Evolutionary conservation across 768 basidiomycete genomes (phyloP), one percentile per base, ranked within the genome.

Genomic region (Xanthoconium stramineum): DNA sequence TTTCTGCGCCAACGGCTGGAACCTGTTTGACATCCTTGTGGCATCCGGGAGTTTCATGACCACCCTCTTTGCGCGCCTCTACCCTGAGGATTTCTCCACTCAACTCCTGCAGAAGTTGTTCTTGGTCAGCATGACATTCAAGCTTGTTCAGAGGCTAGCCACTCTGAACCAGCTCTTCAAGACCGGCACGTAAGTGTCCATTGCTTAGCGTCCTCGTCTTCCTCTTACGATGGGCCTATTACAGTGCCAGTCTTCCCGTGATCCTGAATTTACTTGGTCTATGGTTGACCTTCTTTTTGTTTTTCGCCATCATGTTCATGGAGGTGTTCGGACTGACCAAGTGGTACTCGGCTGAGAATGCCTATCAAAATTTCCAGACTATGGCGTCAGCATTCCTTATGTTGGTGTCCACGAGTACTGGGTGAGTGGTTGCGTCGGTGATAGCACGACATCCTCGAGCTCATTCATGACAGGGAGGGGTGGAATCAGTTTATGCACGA

Each of bases 401-500:
- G 89, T 74, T 98, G 45, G 83, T 88, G 2, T 93, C 97, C 72
- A 91, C 92, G 83, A 94, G 88, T 56, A 90, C 91, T 37, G 95
- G 94, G 93, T 95, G 52, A 69, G 61, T 61, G 84, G 75, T 11
- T 30, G 8, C 17, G 12, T n/a, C 17, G 15, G n/a, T 20, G 30
- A 44, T 44, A 20, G 17, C 37, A 15, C 7, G 29, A 35, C 33
- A 14, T 9, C 46, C 5, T 48, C 53, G 61, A 36, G 62, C 50
- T 42, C 42, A 50, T 43, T 17, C 52, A 61, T 7, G 20, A 17
- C 9, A 94, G 94, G 11, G 95, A 98, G 71, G 91, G 86, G 0
- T 98, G 96, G 96, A 98, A 98, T 69, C 84, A 87, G 62, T 96
- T 88, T 70, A 98, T 98, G 96, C 95, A 98, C 67, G 91, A 97